Evolutionary conservation across 352 stramenopile genomes (phyloP), one percentile per base, ranked within the genome.

Genomic region (Globisporangium rhizosaccharum): DNA sequence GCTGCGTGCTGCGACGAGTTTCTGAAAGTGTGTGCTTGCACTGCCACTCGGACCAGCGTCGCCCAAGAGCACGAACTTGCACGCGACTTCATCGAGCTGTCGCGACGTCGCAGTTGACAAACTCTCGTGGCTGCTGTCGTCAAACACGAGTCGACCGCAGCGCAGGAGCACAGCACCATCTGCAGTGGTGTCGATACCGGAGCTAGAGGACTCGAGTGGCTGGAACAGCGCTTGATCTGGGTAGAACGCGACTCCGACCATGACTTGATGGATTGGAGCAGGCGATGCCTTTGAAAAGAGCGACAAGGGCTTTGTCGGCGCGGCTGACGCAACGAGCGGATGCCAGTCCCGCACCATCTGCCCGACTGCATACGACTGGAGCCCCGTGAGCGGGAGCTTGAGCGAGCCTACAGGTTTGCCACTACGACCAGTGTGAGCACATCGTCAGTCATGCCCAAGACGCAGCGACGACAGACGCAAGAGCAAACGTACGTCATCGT

Each of bases 351-450:
- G 45, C 15, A 59, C 42, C 28, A 57, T 62, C n/a, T 67, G 54
- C 6, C 49, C 62, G 12, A 41, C 26, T 6, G 42, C 42, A 11
- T 48, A 52, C 3, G 62, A 52, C 11, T 63, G 50, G 8, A 79
- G 44, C 0, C 54, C 55, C 20, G 59, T 54, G 14, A 79, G 49
- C 2, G 71, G 71, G 1, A 76, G 59, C 57, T 75, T 79, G 23
- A 79, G 47, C 17, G 71, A 73, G 3, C 68, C 71, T 45, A 76
- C 30, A 33, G 46, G 42, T 55, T 66, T 68, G 17, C 71, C 71
- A 48, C 71, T 79, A 33, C 14, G 26, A 49, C 39, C 15, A 25
- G 7, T 12, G 52, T 17, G 45, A 9, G 23, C 17, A 51, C 12
- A n/a, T 36, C 23, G 42, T 39, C 10, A 57, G 33, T 2, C 5